These are phyloP conservation scores for Penicillium steckii DNA, from an alignment of 495 filamentous ascomycete species.

Conservation along the genomic window DNA sequence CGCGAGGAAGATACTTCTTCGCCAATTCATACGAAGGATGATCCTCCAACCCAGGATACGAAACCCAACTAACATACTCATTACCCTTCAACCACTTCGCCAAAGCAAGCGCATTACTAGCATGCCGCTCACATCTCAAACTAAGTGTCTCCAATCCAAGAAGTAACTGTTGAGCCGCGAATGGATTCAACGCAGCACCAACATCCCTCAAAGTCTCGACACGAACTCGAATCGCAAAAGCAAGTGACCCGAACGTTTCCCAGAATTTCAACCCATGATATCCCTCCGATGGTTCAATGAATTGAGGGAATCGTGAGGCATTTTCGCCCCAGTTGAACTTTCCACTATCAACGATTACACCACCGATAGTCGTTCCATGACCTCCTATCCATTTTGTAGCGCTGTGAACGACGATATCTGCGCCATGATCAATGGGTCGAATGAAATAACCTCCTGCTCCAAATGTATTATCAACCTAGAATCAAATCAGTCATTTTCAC, in stretches of 20 bases:
- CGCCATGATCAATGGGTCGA: slow-evolving; percentile 88
- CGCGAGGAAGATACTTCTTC: slow-evolving; percentile 85
- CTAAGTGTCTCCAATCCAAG: slow-evolving; percentile 89
- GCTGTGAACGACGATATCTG: slow-evolving; percentile 92
- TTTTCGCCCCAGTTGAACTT: slow-evolving; percentile 97
- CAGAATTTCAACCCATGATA: slow-evolving; percentile 98
- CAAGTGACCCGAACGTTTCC: slow-evolving; percentile 87
- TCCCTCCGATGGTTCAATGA: slow-evolving; percentile 86
- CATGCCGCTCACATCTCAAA: slow-evolving; percentile 84
- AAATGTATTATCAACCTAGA: slow-evolving; percentile 93
- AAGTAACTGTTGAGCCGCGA: slow-evolving; percentile 91
- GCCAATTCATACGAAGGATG: slow-evolving; percentile 78
- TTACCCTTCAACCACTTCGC: slow-evolving; percentile 84
- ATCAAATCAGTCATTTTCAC: too few relatives aligned
- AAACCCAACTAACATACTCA: slow-evolving; percentile 87
- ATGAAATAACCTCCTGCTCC: slow-evolving; percentile 92
- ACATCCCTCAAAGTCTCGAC: slow-evolving; percentile 90
- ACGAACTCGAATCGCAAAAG: slow-evolving; percentile 79
- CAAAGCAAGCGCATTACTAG: slow-evolving; percentile 76
- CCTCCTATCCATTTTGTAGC: slow-evolving; percentile 99
- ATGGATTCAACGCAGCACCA: slow-evolving; percentile 82
- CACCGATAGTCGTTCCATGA: slow-evolving; percentile 93
- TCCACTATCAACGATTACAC: slow-evolving; percentile 86
- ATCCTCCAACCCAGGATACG: slow-evolving; percentile 83
- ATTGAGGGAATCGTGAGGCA: slow-evolving; percentile 85